A percentile compares a stretch with the other conserved stretches of the same genome.
Evolutionary conservation across 2,329 filamentous ascomycete species (phyloP).

Genomic region (Tolypocladium inflatum): DNA sequence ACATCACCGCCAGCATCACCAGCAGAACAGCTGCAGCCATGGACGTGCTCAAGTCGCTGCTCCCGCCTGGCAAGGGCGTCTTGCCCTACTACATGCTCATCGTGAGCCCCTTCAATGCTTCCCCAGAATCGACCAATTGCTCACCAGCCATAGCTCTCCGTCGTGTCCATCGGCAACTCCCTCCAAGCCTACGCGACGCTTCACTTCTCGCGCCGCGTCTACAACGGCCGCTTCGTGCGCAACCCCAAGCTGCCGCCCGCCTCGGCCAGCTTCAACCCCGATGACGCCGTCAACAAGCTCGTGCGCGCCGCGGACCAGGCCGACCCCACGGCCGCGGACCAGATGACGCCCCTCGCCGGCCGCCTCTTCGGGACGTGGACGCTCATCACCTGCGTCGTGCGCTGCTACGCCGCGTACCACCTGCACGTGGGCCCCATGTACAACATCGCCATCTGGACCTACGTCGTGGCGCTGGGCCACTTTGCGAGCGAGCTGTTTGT

Average conservation of each 20-base stretch:
- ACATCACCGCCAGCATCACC: neutral
- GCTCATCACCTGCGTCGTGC: conserved; percentile 63
- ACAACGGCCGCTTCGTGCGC: conserved; percentile 55
- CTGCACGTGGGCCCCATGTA: conserved; percentile 65
- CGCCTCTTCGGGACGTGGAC: conserved; percentile 87
- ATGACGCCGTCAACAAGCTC: conserved; percentile 44
- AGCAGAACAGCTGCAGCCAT: conserved; percentile 18
- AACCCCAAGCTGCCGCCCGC: conserved; percentile 35
- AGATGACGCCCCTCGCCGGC: conserved; percentile 65
- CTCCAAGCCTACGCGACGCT: conserved; percentile 75
- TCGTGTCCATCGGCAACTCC: conserved; percentile 76
- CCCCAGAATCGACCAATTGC: neutral
- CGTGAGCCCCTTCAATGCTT: conserved; percentile 20
- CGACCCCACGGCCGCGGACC: conserved; percentile 39
- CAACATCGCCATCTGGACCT: conserved; percentile 73
- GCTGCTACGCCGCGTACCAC: conserved; percentile 78
- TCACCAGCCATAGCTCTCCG: conserved; percentile 52
- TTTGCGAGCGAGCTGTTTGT: conserved; percentile 74
- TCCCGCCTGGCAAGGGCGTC: conserved; percentile 42
- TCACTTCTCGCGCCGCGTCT: conserved; percentile 77
- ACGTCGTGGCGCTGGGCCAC: conserved; percentile 66
- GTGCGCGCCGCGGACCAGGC: conserved; percentile 29
- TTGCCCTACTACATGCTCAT: conserved; percentile 51
- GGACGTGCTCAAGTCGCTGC: conserved; percentile 33
- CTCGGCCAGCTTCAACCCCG: conserved; percentile 34